These are phyloP conservation scores for Eimeria sp. DNA, from an alignment of 169 alveolate species.

Conservation along the genomic window DNA sequence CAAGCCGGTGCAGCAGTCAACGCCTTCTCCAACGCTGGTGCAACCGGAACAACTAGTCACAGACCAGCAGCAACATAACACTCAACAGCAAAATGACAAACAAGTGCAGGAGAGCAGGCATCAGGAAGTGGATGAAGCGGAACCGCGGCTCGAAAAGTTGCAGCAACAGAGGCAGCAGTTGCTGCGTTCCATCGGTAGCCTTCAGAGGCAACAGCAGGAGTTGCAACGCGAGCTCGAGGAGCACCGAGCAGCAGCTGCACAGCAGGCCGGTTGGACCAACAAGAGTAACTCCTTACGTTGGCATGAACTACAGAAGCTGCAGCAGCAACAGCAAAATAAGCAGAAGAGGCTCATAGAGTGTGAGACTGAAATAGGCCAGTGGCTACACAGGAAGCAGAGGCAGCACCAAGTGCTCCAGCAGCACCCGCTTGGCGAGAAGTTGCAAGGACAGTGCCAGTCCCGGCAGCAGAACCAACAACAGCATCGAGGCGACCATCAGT, in stretches of 20 bases:
- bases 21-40: conserved; percentile 30
- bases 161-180: conserved; percentile 68
- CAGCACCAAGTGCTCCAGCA: conserved; percentile 13
- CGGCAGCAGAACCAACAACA: conserved; percentile 6
- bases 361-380: conserved; percentile 26
- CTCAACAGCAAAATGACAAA: not conserved
- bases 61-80: conserved; percentile 17
- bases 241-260: conserved; percentile 15
- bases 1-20: conserved; percentile 64
- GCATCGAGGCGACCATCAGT: conserved; percentile 7
- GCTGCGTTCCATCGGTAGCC: conserved; percentile 73
- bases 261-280: conserved; percentile 2
- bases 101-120: not conserved
- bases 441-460: not conserved
- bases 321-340: conserved; percentile 50
- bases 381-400: conserved; percentile 40
- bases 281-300: conserved; percentile 49
- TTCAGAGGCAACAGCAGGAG: conserved; percentile 64
- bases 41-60: conserved; percentile 23
- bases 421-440: not conserved
- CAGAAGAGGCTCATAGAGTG: conserved; percentile 56
- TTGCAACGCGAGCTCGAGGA: conserved; percentile 61
- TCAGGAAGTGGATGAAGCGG: not conserved
- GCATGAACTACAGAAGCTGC: conserved; percentile 46
- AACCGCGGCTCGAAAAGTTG: conserved; percentile 33